Evolutionary conservation across 2,329 filamentous ascomycete species (phyloP).

Genomic region (Sclerotinia subarctica): DNA sequence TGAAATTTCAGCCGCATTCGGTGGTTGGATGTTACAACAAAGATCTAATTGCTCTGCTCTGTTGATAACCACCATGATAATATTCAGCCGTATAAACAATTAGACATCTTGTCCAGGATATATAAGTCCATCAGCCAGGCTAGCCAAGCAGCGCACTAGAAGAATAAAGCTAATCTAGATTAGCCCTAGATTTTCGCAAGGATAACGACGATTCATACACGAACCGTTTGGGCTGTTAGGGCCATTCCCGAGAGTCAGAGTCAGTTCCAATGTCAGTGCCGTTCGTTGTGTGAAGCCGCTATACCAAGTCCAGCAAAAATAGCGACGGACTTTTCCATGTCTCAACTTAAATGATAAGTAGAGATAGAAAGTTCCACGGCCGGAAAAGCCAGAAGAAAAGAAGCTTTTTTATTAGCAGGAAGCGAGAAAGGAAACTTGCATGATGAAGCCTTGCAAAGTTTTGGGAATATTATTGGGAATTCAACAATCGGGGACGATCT

Average conservation of each 20-base stretch:
- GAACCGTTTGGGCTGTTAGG: not conserved
- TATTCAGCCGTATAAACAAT: not conserved
- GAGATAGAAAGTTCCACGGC: not conserved
- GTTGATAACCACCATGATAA: not conserved
- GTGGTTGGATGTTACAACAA: not conserved
- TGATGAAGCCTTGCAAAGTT: not conserved
- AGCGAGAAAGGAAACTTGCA: not conserved
- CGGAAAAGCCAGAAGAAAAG: not conserved
- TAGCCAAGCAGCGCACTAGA: not conserved
- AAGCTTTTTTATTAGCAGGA: not conserved
- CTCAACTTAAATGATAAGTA: not conserved
- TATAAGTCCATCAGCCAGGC: not conserved
- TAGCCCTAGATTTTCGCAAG: not conserved
- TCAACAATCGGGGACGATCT: not conserved
- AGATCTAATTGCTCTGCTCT: not conserved
- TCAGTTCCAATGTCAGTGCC: not conserved
- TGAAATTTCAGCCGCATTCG: not conserved
- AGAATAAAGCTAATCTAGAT: not conserved
- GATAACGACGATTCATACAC: not conserved
- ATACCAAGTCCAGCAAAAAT: not conserved
- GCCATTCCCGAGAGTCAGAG: not conserved
- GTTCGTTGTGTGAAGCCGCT: not conserved
- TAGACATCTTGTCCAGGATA: conserved; percentile 3
- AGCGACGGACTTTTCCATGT: not conserved
- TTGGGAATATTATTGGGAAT: not conserved